phyloP scores from a whole-genome alignment of 805 yeast genomes.

The Wickerhamiella hasegawae region DNA sequence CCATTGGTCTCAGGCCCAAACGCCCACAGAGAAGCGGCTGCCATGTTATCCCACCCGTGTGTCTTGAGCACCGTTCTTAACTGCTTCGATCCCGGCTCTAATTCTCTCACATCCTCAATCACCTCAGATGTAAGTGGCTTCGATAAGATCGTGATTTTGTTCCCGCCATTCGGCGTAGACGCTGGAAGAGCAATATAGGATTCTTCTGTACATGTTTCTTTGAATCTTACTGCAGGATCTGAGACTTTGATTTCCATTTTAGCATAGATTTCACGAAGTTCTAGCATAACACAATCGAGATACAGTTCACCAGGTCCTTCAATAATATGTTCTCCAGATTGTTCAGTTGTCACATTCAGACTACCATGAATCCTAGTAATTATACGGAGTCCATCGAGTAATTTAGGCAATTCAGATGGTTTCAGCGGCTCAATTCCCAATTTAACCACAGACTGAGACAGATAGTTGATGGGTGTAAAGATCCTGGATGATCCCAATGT shows the following conservation, averaged over 20 bases:
- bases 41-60: constrained; percentile 69
- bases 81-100: constrained; percentile 1
- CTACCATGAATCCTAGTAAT: constrained; percentile 51
- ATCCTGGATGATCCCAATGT: constrained; percentile 20
- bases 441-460: constrained; percentile 49
- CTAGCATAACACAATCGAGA: constrained; percentile 69
- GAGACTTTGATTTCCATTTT: constrained; percentile 64
- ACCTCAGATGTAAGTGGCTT: constrained; percentile 52
- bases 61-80: constrained; percentile 15
- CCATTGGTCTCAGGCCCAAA: constrained; percentile 43
- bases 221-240: constrained; percentile 64
- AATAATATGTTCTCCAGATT: constrained; percentile 73
- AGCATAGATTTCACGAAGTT: constrained; percentile 47
- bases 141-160: constrained; percentile 51
- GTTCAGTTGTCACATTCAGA: constrained; percentile 56
- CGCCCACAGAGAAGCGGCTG: constrained; percentile 69
- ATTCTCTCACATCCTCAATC: constrained; percentile 27
- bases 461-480: constrained; percentile 29
- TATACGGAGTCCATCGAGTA: constrained; percentile 53
- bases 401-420: constrained; percentile 63
- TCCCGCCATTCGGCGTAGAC: constrained; percentile 36
- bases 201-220: constrained; percentile 56
- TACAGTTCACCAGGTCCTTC: constrained; percentile 79
- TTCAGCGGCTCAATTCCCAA: constrained; percentile 68
- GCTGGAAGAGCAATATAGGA: constrained; percentile 56